Evolutionary conservation across 2,329 filamentous ascomycete species (phyloP).

Genomic region (Falciphora oryzae): DNA sequence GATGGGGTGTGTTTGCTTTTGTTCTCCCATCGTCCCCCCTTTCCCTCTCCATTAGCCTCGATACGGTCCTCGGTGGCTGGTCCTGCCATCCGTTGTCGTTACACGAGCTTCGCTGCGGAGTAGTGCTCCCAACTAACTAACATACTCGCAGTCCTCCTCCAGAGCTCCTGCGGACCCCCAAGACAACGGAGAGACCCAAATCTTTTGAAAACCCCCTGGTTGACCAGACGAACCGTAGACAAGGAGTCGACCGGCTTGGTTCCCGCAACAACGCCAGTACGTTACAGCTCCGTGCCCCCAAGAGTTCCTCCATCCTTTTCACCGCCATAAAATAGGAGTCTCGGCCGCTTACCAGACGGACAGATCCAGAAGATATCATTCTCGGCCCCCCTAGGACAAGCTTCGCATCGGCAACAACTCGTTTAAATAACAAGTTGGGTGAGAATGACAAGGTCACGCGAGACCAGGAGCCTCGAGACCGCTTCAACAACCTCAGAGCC

Average conservation of each 20-base stretch:
- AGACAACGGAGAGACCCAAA: conserved; percentile 39
- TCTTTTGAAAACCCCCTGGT: conserved; percentile 38
- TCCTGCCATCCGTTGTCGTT: not conserved
- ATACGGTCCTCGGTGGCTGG: not conserved
- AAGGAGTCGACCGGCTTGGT: conserved; percentile 46
- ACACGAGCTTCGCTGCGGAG: not conserved
- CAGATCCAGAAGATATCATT: conserved; percentile 73
- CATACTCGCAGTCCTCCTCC: conserved; percentile 32
- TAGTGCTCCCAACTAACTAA: not conserved
- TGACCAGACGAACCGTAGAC: conserved; percentile 46
- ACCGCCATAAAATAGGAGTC: not conserved
- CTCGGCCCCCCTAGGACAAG: conserved; percentile 78
- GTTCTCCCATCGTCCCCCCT: conserved; percentile 1
- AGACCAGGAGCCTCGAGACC: conserved; percentile 47
- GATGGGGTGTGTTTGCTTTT: conserved; percentile 69
- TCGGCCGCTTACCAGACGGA: not conserved
- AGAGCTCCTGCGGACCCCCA: conserved; percentile 38
- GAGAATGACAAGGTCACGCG: conserved; percentile 49
- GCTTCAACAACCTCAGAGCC: conserved; percentile 54
- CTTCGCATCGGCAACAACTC: conserved; percentile 70
- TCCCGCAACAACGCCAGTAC: conserved; percentile 53
- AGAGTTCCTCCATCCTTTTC: not conserved
- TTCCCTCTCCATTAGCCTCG: not conserved
- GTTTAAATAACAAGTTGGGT: conserved; percentile 37
- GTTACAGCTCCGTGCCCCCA: conserved; percentile 20